Evolutionary conservation across 345 rosid species (phyloP), one percentile per base, ranked within the genome.

Genomic region (Acer campestre): DNA sequence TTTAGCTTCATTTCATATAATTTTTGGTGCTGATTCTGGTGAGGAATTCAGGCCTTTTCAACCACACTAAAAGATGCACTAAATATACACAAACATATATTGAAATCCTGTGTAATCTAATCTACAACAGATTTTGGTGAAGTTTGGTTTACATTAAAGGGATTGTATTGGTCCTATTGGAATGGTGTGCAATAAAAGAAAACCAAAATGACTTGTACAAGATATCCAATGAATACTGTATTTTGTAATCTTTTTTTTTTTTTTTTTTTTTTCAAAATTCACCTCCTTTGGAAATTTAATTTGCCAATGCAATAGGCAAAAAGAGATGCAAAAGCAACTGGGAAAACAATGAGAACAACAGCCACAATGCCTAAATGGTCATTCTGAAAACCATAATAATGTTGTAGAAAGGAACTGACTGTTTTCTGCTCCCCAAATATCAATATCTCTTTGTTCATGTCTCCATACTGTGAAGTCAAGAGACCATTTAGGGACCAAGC

Each of bases 391-490:
- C 79, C 79, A 44, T 42, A 69, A 12, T 40, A 80, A 42, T 75
- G 72, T 5, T 64, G n/a, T 16, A 70, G 38, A 29, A 77, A 77
- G 22, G 68, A 18, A 29, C 35, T 0, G 4, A 75, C 29, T 16
- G 65, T 46, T 67, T 46, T 72, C 2, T 3, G 18, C 68, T 71
- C 74, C n/a, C 70, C 70, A 46, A 66, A 67, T 6, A 80, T 13
- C 5, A 0, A 1, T 3, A 80, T 70, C 48, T 66, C 66, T 12
- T 67, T 56, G 48, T 58, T 12, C 0, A 76, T 6, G 10, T 76
- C 80, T 76, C 83, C 80, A 31, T 76, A 76, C 22, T 71, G 80
- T 23, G 80, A 76, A 22, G 73, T 76, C 4, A 80, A 53, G 2
- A 80, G 27, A 6, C 56, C 83, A 31, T 76, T 48, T 0, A 76